Evolutionary conservation across 768 basidiomycete species (phyloP).

Genomic region (Lentinula edodes): DNA sequence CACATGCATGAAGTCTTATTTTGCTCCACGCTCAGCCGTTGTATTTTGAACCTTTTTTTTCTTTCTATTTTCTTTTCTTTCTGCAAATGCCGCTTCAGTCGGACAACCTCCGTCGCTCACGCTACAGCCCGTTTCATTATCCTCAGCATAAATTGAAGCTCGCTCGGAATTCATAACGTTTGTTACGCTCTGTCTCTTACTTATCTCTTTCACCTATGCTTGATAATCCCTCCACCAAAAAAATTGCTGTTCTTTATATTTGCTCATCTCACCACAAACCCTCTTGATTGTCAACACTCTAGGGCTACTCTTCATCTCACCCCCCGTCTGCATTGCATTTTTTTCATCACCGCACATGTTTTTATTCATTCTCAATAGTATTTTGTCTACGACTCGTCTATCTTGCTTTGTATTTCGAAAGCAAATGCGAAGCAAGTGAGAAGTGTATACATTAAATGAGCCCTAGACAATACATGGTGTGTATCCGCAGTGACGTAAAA

Average conservation of each 20-base stretch:
- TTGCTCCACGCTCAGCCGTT: slow-evolving; percentile 31
- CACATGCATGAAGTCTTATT: slow-evolving; percentile 12
- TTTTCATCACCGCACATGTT: slow-evolving; percentile 31
- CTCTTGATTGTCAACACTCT: slow-evolving; percentile 27
- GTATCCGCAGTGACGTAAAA: neutral
- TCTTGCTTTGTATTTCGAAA: neutral
- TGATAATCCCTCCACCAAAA: neutral
- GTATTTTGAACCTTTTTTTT: slow-evolving; percentile 14
- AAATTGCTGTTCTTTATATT: slow-evolving; percentile 20
- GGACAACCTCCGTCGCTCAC: slow-evolving; percentile 9
- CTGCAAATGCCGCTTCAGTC: slow-evolving; percentile 1
- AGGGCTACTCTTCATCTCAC: slow-evolving; percentile 36
- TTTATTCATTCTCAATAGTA: slow-evolving; percentile 28
- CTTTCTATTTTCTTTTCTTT: slow-evolving; percentile 9
- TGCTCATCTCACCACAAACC: slow-evolving; percentile 28
- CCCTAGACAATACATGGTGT: neutral
- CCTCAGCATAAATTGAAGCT: neutral
- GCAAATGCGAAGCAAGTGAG: no score
- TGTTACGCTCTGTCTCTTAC: slow-evolving; percentile 5
- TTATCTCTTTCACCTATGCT: slow-evolving; percentile 13
- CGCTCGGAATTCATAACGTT: slow-evolving; percentile 2
- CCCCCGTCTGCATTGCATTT: slow-evolving; percentile 22
- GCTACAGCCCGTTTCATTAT: neutral
- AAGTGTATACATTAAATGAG: no score
- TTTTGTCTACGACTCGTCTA: neutral